Evolutionary conservation across 305 asterid genomes (phyloP), one percentile per base, ranked within the genome.

Genomic region (Fraxinus sp.): DNA sequence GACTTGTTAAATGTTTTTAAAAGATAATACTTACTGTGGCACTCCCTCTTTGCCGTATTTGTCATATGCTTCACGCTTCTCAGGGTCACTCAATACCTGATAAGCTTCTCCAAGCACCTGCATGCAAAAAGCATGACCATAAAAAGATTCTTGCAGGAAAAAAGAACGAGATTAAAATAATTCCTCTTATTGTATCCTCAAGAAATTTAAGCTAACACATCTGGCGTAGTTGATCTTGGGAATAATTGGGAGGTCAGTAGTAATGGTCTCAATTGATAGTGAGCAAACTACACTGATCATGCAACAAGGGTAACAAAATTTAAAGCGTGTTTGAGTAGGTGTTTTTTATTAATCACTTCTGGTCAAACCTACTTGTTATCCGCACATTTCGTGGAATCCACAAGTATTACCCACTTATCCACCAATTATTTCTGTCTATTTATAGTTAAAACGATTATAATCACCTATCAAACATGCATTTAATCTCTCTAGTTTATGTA

Each of bases 81-180:
- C 91, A 39, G 94, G 94, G 86, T 91, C 95, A 83, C 95, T 91
- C 87, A 95, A 86, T 82, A 95, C 95, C 87, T 93, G 98, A 86
- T 93, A 95, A 30, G 98, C 98, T 90, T 93, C 98, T 66, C 94
- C 97, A 13, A 95, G 92, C 43, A 89, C 90, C 98, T 95, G 80
- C 75, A 88, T n/a, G 74, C 72, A 85, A 11, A 6, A 80, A 78
- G 20, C 46, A 41, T 43, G 75, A 22, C 32, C 10, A 79, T 37
- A 8, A 10, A 71, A 30, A 32, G 7, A 32, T 70, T 11, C 39
- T 70, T 11, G 28, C 3, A 13, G 41, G 13, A 28, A 30, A 13
- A 28, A 70, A 32, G 22, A 30, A 28, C 0, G 1, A 32, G 76
- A 30, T 14, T 32, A 70, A 30, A 70, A 70, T 26, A 11, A 66